Evolutionary conservation across 768 basidiomycete genomes (phyloP), one percentile per base, ranked within the genome.

Genomic region (Podaxis mareebaensis): DNA sequence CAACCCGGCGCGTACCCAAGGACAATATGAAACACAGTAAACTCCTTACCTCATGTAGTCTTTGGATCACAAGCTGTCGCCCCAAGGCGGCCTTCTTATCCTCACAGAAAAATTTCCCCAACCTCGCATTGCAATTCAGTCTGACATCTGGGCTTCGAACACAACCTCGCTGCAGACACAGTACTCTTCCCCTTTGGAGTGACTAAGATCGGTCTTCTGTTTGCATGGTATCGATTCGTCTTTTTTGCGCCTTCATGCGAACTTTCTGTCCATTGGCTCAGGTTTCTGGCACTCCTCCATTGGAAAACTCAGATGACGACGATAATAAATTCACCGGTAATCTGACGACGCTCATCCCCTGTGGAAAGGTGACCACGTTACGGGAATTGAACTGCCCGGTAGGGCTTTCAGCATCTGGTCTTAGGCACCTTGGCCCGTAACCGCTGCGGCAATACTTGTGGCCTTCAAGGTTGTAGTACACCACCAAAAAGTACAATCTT

Each of bases 41-140:
- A 66, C 80, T 83, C 67, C 91, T 92, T 69, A 88, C 92, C 61
- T 82, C 81, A 7, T 77, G 76, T 30, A 91, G 91, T 1, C 73
- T 91, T 17, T 94, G 90, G 90, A 75, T 80, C 22, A 71, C 84
- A 51, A 86, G 84, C 66, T 75, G 91, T 26, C 91, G 92, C 67
- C 91, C 91, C 22, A 92, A 92, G 90, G 91, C 71, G 42, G 79
- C 71, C 49, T 52, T 58, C 49, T 44, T 38, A 13, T 40, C 4
- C 33, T 60, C 42, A 38, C 13, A 30, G n/a, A 52, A 17, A 44
- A 10, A 10, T 33, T 10, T 3, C 28, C 33, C 30, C 33, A 2
- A 2, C 33, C 30, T 30, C 1, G 7, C 0, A 33, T 90, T 3
- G 84, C 87, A 4, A 78, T 92, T 46, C 90, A 89, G 86, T 79